A percentile compares a stretch with the other conserved stretches of the same genome.
These are phyloP conservation scores for Aureobasidium sp. DNA, from an alignment of 2,329 filamentous ascomycete genomes.

Conservation along the genomic window DNA sequence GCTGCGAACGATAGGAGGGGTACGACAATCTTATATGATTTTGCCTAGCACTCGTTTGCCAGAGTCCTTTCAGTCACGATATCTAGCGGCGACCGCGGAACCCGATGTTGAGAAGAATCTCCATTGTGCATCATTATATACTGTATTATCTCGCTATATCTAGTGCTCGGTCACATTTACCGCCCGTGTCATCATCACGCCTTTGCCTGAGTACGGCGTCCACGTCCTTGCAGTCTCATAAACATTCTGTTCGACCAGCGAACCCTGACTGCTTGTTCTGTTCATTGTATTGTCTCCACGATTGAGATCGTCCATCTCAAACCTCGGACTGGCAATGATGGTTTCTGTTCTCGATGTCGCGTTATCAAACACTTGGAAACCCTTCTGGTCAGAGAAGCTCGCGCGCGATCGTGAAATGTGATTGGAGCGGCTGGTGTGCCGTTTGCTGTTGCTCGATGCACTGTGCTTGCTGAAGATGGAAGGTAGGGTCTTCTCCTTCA, in stretches of 20 bases:
- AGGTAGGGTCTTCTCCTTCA: slow-evolving; percentile 1
- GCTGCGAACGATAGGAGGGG: background rate
- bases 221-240: slow-evolving; percentile 5
- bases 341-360: background rate
- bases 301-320: background rate
- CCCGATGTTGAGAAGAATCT: background rate
- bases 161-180: background rate
- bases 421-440: background rate
- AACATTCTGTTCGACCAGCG: slow-evolving; percentile 7
- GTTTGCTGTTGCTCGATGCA: background rate
- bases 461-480: slow-evolving; percentile 1
- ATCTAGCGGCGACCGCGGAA: background rate
- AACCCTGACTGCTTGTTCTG: background rate
- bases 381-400: slow-evolving; percentile 6
- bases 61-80: background rate
- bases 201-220: background rate
- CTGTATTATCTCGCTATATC: background rate
- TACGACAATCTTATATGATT: background rate
- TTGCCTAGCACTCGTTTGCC: background rate
- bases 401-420: background rate
- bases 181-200: slow-evolving; percentile 11
- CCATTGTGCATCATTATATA: background rate
- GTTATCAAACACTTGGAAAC: slow-evolving; percentile 11
- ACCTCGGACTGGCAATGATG: background rate
- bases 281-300: background rate